Evolutionary conservation across 805 yeast genomes (phyloP), one percentile per base, ranked within the genome.

Genomic region (Dipodascus albidus): DNA sequence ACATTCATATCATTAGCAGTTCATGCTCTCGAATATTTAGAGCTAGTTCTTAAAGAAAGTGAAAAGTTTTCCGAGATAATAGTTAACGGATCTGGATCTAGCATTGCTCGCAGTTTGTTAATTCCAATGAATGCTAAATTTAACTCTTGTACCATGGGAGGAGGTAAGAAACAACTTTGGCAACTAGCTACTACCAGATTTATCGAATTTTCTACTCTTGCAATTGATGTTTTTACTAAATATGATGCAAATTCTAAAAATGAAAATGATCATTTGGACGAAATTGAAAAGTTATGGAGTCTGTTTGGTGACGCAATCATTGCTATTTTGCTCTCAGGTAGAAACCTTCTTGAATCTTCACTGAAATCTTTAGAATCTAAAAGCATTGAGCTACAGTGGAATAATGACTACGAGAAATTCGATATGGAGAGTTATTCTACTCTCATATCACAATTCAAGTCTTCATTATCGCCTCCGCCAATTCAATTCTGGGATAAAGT

Each of bases 341-440:
- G 20, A 14, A 17, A 38, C 38, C 15, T 31, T 9, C 9, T 15
- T 15, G 14, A 31, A 31, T n/a, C n/a, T 27, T 27, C 11, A 11
- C 11, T 27, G 33, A 19, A 17, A n/a, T 17, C 44, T 14, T 38
- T 19, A n/a, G 44, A 38, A 6, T n/a, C 20, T 17, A n/a, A 14
- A 4, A 50, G 57, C 23, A 4, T 55, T 55, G 24, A 48, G 67
- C 15, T 78, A 81, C 80, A 61, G 64, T 4, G 60, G 3, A 70
- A 70, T 23, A 51, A 51, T 1, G 59, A 60, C 2, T 66, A 69
- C 52, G 87, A 81, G 59, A 59, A 56, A 0, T 71, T 73, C 57
- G 82, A 78, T 58, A 67, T 74, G 1, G 58, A 60, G 24, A 77
- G 73, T 31, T 85, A 79, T 61, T 51, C 62, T 1, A 58, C 59